phyloP scores from a whole-genome alignment of 2,329 filamentous ascomycete genomes.

The Aspergillus sp. region DNA sequence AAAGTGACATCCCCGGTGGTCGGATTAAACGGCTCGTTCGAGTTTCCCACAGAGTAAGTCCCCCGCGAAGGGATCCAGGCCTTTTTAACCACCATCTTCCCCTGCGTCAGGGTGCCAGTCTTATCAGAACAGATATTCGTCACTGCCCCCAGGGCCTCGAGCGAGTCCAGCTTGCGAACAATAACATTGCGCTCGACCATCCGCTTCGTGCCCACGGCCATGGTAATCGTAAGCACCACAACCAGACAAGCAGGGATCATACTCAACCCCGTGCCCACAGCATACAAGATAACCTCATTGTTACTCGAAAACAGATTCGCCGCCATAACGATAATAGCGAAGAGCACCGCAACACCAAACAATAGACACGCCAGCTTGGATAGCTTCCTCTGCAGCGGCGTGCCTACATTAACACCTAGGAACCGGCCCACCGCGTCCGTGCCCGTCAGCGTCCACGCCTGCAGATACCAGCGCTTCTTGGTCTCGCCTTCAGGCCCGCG shows the following conservation, averaged over 20 bases:
- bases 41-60: constrained; percentile 58
- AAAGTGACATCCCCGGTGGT: constrained; percentile 51
- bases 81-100: constrained; percentile 63
- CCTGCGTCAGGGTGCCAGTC: constrained; percentile 62
- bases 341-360: constrained; percentile 66
- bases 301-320: constrained; percentile 58
- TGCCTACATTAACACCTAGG: constrained; percentile 67
- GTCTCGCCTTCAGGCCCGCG: constrained; percentile 50
- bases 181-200: constrained; percentile 60
- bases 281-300: constrained; percentile 65
- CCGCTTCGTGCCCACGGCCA: constrained; percentile 60
- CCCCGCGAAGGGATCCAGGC: constrained; percentile 60
- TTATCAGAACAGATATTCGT: constrained; percentile 60
- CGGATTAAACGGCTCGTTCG: constrained; percentile 59
- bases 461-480: constrained; percentile 54
- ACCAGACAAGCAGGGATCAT: constrained; percentile 66
- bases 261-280: constrained; percentile 58
- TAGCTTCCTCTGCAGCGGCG: constrained; percentile 68
- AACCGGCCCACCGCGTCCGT: constrained; percentile 62
- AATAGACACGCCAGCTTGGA: constrained; percentile 66
- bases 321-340: constrained; percentile 67
- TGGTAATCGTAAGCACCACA: constrained; percentile 67
- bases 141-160: constrained; percentile 63
- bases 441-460: constrained; percentile 54
- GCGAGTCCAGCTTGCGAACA: constrained; percentile 56